Base-by-base conservation (phyloP, 768 basidiomycete genomes). In the Leucosporidium scottii region DNA sequence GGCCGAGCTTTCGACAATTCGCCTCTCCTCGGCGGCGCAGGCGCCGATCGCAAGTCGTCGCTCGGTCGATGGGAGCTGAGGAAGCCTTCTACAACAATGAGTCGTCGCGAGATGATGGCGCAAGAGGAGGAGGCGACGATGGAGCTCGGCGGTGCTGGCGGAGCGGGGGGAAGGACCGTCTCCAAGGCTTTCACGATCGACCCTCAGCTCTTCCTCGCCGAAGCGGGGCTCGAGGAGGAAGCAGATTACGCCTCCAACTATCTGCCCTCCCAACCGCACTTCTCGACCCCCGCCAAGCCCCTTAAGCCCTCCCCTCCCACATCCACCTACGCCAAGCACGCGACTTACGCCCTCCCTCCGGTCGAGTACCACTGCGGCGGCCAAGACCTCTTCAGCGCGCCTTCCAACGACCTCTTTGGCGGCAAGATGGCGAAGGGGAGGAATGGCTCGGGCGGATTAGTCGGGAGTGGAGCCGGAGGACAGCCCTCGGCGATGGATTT, bases 1-100 rank as follows among this genome's bases (percentile, higher is more conserved):
- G 53, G 53, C 25, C 39, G 39, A 17, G 6, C 39, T 17, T 54
- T 65, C 28, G 60, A 63, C 50, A 28, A 62, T 3, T 50, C 58
- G 8, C 65, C 69, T 6, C 61, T 70, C 28, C 66, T 70, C 27
- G 47, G 49, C n/a, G 69, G 69, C n/a, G 3, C 61, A 6, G n/a
- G 59, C 23, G 54, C 61, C 55, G 56, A 58, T n/a, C 62, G 69
- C 48, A 47, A 66, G 25, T 70, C 67, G 36, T 66, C 62, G 3
- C 62, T 70, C 34, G 69, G 69, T 13, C 1, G 51, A 27, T 70
- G 65, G 65, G 69, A 70, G 51, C 48, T 70, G 4, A 49, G 68
- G n/a, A 69, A 66, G 61, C 64, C 68, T 1, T 65, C 64, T 3
- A 21, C 61, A 20, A 54, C 49, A 7, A 2, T 21, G 10, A 47